A percentile compares a stretch with the other conserved stretches of the same genome.
Evolutionary conservation across 2,329 filamentous ascomycete species (phyloP).

Genomic region (Xylaria hypoxylon): DNA sequence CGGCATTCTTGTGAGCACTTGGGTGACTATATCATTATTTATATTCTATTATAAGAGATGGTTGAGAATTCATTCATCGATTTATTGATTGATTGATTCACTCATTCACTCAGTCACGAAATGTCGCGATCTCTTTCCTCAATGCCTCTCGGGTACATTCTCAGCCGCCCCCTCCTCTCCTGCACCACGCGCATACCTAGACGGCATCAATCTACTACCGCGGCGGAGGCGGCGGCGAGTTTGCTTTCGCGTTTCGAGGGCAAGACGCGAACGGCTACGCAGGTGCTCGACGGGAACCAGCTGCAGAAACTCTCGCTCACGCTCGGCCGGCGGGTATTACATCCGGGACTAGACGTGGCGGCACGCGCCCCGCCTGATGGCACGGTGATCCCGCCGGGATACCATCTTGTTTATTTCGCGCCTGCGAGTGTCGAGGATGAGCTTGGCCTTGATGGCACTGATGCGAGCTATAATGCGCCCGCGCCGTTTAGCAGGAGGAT

Average conservation of each 20-base stretch:
- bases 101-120: background rate
- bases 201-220: slow-evolving; percentile 13
- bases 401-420: slow-evolving; percentile 74
- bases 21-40: too few relatives aligned
- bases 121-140: slow-evolving; percentile 18
- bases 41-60: too few relatives aligned
- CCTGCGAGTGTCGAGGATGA: slow-evolving; percentile 65
- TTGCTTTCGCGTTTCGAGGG: slow-evolving; percentile 12
- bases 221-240: slow-evolving; percentile 1
- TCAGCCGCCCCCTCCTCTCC: background rate
- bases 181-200: background rate
- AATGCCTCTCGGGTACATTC: background rate
- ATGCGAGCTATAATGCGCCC: slow-evolving; percentile 69
- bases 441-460: slow-evolving; percentile 70
- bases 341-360: slow-evolving; percentile 53
- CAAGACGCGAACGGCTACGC: slow-evolving; percentile 43
- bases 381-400: slow-evolving; percentile 64
- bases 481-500: slow-evolving; percentile 71
- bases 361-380: background rate
- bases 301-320: slow-evolving; percentile 71
- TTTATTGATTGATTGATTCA: background rate
- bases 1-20: too few relatives aligned
- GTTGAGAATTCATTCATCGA: background rate
- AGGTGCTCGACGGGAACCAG: slow-evolving; percentile 71
- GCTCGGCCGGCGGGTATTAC: slow-evolving; percentile 62